Evolutionary conservation across 1,139 yeast species (phyloP), one percentile per base, ranked within the genome.

Genomic region (Yamadazyma trypodendri): DNA sequence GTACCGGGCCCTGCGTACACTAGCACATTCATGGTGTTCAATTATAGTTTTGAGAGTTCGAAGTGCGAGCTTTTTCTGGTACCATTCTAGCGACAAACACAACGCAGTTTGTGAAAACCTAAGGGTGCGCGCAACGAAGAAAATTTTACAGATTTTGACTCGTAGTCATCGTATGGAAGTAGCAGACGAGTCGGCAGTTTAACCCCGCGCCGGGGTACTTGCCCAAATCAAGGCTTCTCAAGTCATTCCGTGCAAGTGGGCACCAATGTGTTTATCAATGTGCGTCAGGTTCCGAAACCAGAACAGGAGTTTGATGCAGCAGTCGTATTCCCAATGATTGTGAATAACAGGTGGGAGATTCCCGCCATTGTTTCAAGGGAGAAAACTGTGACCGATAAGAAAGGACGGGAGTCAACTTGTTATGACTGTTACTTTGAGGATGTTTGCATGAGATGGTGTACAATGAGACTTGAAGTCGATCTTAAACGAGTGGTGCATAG

Each of bases 1-100:
- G 97, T 78, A 0, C 98, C 97, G 0, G 87, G 84, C 6, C 94
- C 92, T 38, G 89, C 72, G 52, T 87, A 87, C 2, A 87, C 85
- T 22, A 87, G 67, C 8, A 86, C 94, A 60, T 87, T 87, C 95
- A 86, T 85, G 6, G 11, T 24, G 15, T 9, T 7, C 9, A 24
- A 8, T 10, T 8, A 12, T 13, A 25, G 9, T 14, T 17, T 10
- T 9, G 28, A 4, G 7, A 8, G 6, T 12, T 28, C n/a, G n/a
- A n/a, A n/a, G n/a, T n/a, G n/a, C n/a, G n/a, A n/a, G n/a, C n/a
- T n/a, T n/a, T 18, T 18, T 18, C 21, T 18, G 21, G 5, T 18
- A n/a, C n/a, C n/a, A 18, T 18, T 18, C 21, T 18, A 18, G 21
- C n/a, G n/a, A n/a, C n/a, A n/a, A n/a, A n/a, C n/a, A n/a, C n/a